phyloP scores from a whole-genome alignment of 768 basidiomycete species.

The Mycena metata region DNA sequence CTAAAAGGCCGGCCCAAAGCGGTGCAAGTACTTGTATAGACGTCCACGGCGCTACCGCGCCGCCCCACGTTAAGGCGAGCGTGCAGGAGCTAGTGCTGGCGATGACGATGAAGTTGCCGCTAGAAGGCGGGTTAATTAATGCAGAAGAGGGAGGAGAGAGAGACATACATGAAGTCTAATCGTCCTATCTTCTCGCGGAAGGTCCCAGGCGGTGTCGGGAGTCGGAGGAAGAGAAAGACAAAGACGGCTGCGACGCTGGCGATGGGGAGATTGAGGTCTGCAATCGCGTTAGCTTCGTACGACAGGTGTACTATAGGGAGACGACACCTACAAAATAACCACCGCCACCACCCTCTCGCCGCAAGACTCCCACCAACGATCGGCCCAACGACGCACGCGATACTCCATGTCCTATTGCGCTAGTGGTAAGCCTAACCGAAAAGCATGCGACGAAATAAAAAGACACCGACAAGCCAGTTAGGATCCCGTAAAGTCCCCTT shows the following conservation, averaged over 20 bases:
- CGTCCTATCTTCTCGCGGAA: constrained; percentile 48
- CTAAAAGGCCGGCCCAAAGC: constrained; percentile 54
- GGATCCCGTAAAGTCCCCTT: constrained; percentile 47
- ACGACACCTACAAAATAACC: constrained; percentile 53
- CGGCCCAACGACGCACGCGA: constrained; percentile 51
- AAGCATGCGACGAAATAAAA: neutral
- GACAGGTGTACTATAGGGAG: neutral
- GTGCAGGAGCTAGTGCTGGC: constrained; percentile 44
- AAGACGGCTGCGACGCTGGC: constrained; percentile 44
- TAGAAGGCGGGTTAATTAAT: constrained; percentile 27
- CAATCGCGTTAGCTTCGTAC: neutral
- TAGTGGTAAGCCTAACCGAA: neutral
- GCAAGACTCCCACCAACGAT: constrained; percentile 52
- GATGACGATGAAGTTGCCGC: constrained; percentile 53
- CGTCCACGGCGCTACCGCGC: constrained; percentile 56
- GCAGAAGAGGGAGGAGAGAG: neutral
- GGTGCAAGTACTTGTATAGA: constrained; percentile 57
- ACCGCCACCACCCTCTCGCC: constrained; percentile 51
- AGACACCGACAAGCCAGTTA: constrained; percentile 45
- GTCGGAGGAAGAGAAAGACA: constrained; percentile 47
- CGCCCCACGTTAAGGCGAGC: constrained; percentile 58
- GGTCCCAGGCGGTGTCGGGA: constrained; percentile 51
- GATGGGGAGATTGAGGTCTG: constrained; percentile 57
- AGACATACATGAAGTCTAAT: constrained; percentile 54
- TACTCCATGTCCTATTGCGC: constrained; percentile 47